Base-by-base conservation (phyloP, 495 filamentous ascomycete genomes). In the Parachaetomium inaequale region DNA sequence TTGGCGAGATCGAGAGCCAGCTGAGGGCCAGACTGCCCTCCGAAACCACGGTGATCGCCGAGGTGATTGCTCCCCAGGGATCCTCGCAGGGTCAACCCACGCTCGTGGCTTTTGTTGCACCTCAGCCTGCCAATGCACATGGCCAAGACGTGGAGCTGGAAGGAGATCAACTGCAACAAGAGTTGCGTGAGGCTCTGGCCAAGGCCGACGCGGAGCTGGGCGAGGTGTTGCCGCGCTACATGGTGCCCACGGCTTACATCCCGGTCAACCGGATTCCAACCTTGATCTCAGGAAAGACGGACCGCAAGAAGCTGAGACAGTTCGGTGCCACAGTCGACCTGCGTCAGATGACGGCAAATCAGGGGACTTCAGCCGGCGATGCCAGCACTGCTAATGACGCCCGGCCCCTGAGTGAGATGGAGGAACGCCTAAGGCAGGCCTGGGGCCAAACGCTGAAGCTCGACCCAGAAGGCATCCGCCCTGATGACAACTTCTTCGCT, bases 161-260 rank as follows among this genome's bases (percentile, higher is more conserved):
- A 28, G 17, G 49, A 7, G 26, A 57, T 3, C 26, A 52, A 23
- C 43, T 71, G 10, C 21, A 40, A 10, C 45, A 17, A 1, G 59
- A 67, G n/a, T 29, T 65, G 34, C 12, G 21, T 0, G 21, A 26
- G 25, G 59, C 54, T 0, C 34, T 69, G 25, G 12, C 55, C 11
- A 55, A 59, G 15, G 54, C 58, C 11, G 65, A 68, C 21, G 46
- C 46, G 7, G 61, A 59, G n/a, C 23, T 72, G 0, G 43, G 40
- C n/a, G 71, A 73, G 23, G 75, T 75, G 49, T 65, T 84, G 49
- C 82, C 81, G 0, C 73, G 74, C 1, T 84, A 81, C 61, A 84
- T 84, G 82, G 78, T 85, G 10, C 82, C 82, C 1, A 78, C 78
- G n/a, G 73, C 68, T 23, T 73, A 70, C 46, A 64, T 73, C 26